Conservation (phyloP, 164 flowering plant genomes). For the Chimonanthus salicifolius region DNA sequence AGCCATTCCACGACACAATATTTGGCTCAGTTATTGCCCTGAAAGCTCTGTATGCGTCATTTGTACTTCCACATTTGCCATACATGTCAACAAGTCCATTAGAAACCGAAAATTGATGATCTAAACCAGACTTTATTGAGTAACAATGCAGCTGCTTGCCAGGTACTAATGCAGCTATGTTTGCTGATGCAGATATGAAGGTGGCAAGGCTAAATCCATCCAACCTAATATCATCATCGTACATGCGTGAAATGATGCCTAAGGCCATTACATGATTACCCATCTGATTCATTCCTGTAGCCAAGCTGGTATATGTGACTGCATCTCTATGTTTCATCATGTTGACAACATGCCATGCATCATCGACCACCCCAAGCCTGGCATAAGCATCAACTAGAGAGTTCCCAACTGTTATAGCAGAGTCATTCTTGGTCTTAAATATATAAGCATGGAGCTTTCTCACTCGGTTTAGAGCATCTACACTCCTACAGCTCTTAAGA, state of each 20-base stretch:
- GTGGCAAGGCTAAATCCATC: constrained; percentile 44
- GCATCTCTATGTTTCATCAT: constrained; percentile 40
- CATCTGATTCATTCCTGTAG: constrained; percentile 38
- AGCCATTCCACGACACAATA: constrained; percentile 58
- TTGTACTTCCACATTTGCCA: constrained; percentile 44
- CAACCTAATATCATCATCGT: constrained; percentile 31
- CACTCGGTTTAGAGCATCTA: constrained; percentile 21
- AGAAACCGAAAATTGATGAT: constrained; percentile 32
- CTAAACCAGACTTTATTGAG: constrained; percentile 42
- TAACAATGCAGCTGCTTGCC: constrained; percentile 54
- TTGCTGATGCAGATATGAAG: constrained; percentile 53
- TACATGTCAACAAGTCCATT: constrained; percentile 51
- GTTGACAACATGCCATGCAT: constrained; percentile 32
- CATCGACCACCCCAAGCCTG: constrained; percentile 28
- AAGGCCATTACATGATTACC: constrained; percentile 42
- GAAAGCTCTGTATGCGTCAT: constrained; percentile 35
- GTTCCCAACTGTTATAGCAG: constrained; percentile 34
- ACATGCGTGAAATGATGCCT: constrained; percentile 29
- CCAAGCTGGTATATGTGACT: constrained; percentile 51
- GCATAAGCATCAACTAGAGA: constrained; percentile 52
- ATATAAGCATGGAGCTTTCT: constrained; percentile 36
- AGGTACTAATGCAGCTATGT: constrained; percentile 29
- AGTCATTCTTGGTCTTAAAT: constrained; percentile 25
- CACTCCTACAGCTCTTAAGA: constrained; percentile 29
- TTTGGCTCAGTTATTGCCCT: constrained; percentile 35